Percentiles rank a stretch among this genome's conserved stretches.
These are phyloP conservation scores for Angomonas ambiguus DNA, from an alignment of 208 protist genomes.

Conservation along the genomic window DNA sequence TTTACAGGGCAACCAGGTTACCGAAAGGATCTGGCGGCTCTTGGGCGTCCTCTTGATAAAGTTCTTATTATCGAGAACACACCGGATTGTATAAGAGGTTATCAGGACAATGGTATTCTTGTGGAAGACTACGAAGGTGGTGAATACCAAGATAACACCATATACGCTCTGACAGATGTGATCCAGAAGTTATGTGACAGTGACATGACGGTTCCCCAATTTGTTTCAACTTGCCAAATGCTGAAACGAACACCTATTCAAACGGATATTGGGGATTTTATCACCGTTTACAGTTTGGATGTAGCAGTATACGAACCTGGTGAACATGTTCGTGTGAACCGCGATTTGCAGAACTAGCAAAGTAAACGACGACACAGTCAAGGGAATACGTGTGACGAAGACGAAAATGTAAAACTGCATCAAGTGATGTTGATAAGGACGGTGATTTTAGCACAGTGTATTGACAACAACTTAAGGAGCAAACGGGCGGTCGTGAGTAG, in stretches of 20 bases:
- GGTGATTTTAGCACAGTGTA: no score
- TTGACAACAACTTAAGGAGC: no score
- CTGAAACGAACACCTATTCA: constrained; percentile 70
- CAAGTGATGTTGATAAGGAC: no score
- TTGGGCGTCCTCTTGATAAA: constrained; percentile 81
- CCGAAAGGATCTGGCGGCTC: constrained; percentile 85
- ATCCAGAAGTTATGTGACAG: constrained; percentile 73
- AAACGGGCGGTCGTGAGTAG: no score
- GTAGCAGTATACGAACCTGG: constrained; percentile 73
- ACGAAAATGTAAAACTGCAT: no score
- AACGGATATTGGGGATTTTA: constrained; percentile 90
- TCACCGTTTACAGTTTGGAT: constrained; percentile 84
- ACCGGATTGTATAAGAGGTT: constrained; percentile 90
- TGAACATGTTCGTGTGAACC: constrained; percentile 74
- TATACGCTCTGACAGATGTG: constrained; percentile 79
- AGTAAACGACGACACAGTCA: not conserved
- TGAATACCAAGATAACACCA: constrained; percentile 82
- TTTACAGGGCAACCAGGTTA: constrained; percentile 91
- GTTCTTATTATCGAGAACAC: constrained; percentile 93
- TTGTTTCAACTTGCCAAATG: constrained; percentile 68
- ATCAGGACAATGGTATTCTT: constrained; percentile 90
- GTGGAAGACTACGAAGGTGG: constrained; percentile 91
- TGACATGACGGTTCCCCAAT: constrained; percentile 84
- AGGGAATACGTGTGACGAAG: constrained; percentile 1
- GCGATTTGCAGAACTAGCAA: constrained; percentile 39